Conservation (phyloP, 2,329 filamentous ascomycete genomes). For the Exophiala bonariae region DNA sequence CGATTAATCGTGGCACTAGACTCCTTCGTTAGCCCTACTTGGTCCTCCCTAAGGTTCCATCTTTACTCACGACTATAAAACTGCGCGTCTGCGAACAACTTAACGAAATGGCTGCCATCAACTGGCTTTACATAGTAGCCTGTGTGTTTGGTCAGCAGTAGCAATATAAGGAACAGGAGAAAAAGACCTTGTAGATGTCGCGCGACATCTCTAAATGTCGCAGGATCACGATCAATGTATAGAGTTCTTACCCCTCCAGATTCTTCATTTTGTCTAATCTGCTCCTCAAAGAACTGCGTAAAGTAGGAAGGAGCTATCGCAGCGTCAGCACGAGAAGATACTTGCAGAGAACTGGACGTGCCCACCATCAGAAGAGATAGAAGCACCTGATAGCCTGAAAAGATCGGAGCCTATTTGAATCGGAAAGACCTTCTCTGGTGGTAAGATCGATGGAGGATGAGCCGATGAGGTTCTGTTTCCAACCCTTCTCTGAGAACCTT, state of each 20-base stretch:
- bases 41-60: no score
- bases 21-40: no score
- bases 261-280: conserved; percentile 66
- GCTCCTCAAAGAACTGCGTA: conserved; percentile 87
- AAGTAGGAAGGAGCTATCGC: conserved; percentile 89
- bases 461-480: conserved; percentile 23
- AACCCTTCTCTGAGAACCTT: conserved; percentile 13
- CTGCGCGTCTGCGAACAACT: conserved; percentile 89
- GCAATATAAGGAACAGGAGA: not conserved
- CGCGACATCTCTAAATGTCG: conserved; percentile 85
- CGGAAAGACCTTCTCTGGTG: conserved; percentile 64
- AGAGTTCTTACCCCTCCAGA: conserved; percentile 71
- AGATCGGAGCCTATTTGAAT: conserved; percentile 69
- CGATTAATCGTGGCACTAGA: conserved; percentile 80
- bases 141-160: conserved; percentile 26
- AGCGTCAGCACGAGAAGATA: conserved; percentile 29
- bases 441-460: conserved; percentile 39
- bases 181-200: conserved; percentile 73
- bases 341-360: not conserved
- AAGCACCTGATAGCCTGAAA: conserved; percentile 69
- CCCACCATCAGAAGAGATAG: conserved; percentile 71
- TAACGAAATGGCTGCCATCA: conserved; percentile 85
- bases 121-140: conserved; percentile 81
- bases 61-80: conserved; percentile 81
- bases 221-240: conserved; percentile 92